Evolutionary conservation across 2,329 filamentous ascomycete genomes (phyloP), one percentile per base, ranked within the genome.

Genomic region (Juglanconis sp.): DNA sequence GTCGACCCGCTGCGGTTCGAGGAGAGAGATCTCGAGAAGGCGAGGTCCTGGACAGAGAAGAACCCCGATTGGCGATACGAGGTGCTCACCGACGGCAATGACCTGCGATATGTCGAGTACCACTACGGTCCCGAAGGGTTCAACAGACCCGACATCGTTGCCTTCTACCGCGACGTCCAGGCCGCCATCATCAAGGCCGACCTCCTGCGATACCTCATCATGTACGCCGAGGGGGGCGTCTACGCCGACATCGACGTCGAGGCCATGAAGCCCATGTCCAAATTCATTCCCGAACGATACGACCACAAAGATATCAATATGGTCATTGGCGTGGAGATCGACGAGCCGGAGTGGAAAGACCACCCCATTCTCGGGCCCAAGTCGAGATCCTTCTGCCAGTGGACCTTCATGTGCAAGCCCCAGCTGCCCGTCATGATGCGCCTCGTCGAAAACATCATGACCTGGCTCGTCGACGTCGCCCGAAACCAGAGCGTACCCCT

Each of bases 351-450:
- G 10, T 90, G 84, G 73, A 76, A 74, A 17, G 73, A 84, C 53
- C 87, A 90, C 69, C 79, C 83, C 2, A 85, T 90, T 42, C 77
- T 90, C 0, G 87, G 87, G 11, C 79, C 79, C 52, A 90, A 90
- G 72, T 89, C 84, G 42, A 77, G 80, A 65, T 90, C 87, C 0
- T 90, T 91, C 69, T 90, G 87, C 70, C 87, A 90, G 68, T 91
- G 88, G 88, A 90, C 87, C 0, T 88, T 90, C 67, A 87, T 89
- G 76, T 83, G 83, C 67, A 89, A 89, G 69, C 87, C 88, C 1
- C 77, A 79, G 30, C 80, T 86, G 38, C 85, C 86, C 2, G 85
- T 90, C 59, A 89, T 90, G 86, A 77, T 90, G 70, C 75, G 77
- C 35, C 77, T 90, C 3, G 81, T 90, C 51, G 86, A 90, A 69